Conservation (phyloP, 23 red algal genomes). For the Gracilaria vermiculophylla region DNA sequence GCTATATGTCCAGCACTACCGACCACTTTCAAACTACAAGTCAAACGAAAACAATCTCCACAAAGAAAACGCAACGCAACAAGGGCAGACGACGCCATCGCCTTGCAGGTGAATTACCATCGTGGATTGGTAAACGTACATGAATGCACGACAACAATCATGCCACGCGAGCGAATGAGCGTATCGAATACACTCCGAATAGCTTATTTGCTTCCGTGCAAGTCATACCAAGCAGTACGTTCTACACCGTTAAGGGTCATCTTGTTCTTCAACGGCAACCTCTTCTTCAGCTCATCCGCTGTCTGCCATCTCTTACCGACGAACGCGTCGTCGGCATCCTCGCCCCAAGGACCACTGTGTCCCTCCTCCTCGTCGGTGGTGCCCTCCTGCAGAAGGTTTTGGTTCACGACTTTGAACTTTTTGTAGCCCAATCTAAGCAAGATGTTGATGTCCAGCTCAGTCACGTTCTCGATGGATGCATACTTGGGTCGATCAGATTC, state of each 20-base stretch:
- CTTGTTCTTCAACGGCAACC: constrained; percentile 35
- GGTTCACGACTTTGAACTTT: constrained; percentile 42
- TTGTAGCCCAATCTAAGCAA: constrained; percentile 27
- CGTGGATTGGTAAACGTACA: too few relatives aligned
- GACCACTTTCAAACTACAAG: too few relatives aligned
- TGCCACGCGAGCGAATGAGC: not conserved
- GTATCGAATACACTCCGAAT: not conserved
- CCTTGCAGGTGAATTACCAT: too few relatives aligned
- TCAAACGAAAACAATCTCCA: too few relatives aligned
- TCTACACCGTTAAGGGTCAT: not conserved
- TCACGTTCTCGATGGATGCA: constrained; percentile 50
- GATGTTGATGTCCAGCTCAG: constrained; percentile 20
- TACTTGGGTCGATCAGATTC: constrained; percentile 24
- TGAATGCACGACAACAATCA: too few relatives aligned
- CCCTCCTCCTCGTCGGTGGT: not conserved
- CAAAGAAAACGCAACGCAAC: too few relatives aligned
- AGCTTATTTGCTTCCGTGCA: constrained; percentile 30
- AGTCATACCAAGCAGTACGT: constrained; percentile 41
- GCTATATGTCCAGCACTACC: too few relatives aligned
- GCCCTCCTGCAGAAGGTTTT: constrained; percentile 18
- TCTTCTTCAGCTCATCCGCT: constrained; percentile 17
- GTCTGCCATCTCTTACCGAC: constrained; percentile 26
- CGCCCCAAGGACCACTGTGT: constrained; percentile 54
- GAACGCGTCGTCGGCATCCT: constrained; percentile 40
- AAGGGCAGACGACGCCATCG: too few relatives aligned